A percentile compares a stretch with the other conserved stretches of the same genome.
Conservation (phyloP, 2,329 filamentous ascomycete genomes). For the Keithomyces neogunnii region DNA sequence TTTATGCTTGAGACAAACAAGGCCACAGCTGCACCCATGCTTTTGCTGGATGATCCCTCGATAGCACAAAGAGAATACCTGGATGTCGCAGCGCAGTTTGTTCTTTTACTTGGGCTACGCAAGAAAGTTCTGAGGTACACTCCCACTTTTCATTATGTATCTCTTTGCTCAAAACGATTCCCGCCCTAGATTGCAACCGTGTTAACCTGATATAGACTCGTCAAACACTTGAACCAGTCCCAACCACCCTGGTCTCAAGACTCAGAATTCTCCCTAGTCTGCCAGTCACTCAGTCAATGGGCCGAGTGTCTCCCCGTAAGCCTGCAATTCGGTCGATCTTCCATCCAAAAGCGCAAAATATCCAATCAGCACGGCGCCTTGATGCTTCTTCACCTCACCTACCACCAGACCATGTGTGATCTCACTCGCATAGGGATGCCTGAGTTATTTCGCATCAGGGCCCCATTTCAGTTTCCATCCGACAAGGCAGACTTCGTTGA, state of each 20-base stretch:
- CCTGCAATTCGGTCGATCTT: constrained; percentile 1
- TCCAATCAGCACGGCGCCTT: not conserved
- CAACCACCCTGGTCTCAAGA: not conserved
- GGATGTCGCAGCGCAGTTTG: not conserved
- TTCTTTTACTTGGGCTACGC: not conserved
- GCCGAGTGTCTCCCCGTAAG: not conserved
- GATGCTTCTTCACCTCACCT: not conserved
- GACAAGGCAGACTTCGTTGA: not conserved
- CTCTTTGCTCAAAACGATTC: no score
- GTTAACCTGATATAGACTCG: not conserved
- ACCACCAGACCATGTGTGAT: constrained; percentile 1
- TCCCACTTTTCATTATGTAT: no score
- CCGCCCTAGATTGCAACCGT: no score
- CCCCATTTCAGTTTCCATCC: not conserved
- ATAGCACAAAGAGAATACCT: not conserved
- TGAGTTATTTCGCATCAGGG: not conserved
- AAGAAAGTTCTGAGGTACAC: not conserved
- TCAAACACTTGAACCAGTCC: not conserved
- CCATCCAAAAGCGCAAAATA: constrained; percentile 1
- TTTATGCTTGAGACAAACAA: not conserved
- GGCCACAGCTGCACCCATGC: not conserved
- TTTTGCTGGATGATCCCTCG: not conserved
- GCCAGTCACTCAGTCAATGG: not conserved
- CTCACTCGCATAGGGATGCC: not conserved
- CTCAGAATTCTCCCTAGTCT: not conserved